Base-by-base conservation (phyloP, 2,329 filamentous ascomycete genomes). In the Clathrospora elynae region DNA sequence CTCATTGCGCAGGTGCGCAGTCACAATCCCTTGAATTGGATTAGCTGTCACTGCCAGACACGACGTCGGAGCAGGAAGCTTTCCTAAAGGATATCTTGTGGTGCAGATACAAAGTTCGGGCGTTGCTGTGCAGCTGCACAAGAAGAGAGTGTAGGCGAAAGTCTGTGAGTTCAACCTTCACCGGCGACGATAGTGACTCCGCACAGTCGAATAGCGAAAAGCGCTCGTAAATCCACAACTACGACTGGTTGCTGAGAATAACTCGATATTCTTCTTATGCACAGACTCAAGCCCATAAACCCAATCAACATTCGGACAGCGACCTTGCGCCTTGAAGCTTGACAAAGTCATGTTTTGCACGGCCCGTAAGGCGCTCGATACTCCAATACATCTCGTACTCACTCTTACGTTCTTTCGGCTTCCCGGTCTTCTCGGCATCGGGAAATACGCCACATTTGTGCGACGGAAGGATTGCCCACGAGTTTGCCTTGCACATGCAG, bases 1-100 rank as follows among this genome's bases (percentile, higher is more conserved):
- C 35, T 41, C 17, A 18, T 34, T 42, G 34, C 52, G 57, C 51
- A 38, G 46, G 35, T 54, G 55, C 48, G 50, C 53, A 53, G 49
- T 53, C 43, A 24, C 40, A 46, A 42, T 35, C 32, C 41, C 44
- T 45, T 42, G 23, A 25, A 41, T 22, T 14, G 57, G 55, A 13
- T 53, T 57, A 52, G 61, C 42, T 53, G 48, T 59, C 57, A 56
- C 51, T 57, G 59, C 46, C 43, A 55, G 35, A 49, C 31, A 47
- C 50, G 30, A 55, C 42, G 35, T 49, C 48, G 48, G 49, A 35
- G 30, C 38, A 40, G 30, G 42, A 37, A 30, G 42, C 42, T 30
- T 44, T 45, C 39, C 43, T 28, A 42, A 51, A 39, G 32, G 29
- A 50, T 52, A 53, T 51, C 49, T 48, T 47, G 43, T 40, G 47